Evolutionary conservation across 2,329 filamentous ascomycete species (phyloP), one percentile per base, ranked within the genome.

Genomic region (Trichoderma gracile): DNA sequence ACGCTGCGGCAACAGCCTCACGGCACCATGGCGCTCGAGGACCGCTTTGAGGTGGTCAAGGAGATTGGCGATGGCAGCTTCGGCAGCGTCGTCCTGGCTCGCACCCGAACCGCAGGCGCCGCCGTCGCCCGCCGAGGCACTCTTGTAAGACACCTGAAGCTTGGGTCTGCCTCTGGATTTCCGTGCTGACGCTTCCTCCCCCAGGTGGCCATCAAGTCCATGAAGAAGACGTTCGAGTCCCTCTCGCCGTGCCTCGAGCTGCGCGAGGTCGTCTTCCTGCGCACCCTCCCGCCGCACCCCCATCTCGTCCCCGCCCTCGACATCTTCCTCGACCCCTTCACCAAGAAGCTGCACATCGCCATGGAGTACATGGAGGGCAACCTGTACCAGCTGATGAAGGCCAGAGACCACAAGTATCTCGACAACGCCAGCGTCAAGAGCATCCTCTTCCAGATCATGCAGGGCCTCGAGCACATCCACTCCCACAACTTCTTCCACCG

Each of bases 341-440:
- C 86, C 79, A 96, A 93, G 80, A 97, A 97, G 79, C 87, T 99
- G 50, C 95, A 99, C 78, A 99, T 99, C 70, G 89, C 87, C 74
- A 99, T 99, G 95, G 95, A 99, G 80, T 97, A 96, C 78, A 99
- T 99, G 95, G 95, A 99, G 76, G 95, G 95, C 57, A 99, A 99
- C 77, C 84, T 99, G 1, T 99, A 99, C 78, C 95, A 99, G 78
- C 80, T 99, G 68, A 99, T 99, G 95, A 99, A 99, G 81, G 90
- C 95, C 59, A 88, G 95, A 66, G 95, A 99, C 71, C 94, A 97
- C 82, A 98, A 98, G 78, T 90, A 84, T 68, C 84, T 99, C 30
- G 95, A 99, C 73, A 90, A 91, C 62, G 86, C 85, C 67, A 96
- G 92, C 72, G 95, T 99, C 67, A 98, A 99, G 84, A 98, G 94